Base-by-base conservation (phyloP, 306 rosid genomes). In the Prunus fruticosa region DNA sequence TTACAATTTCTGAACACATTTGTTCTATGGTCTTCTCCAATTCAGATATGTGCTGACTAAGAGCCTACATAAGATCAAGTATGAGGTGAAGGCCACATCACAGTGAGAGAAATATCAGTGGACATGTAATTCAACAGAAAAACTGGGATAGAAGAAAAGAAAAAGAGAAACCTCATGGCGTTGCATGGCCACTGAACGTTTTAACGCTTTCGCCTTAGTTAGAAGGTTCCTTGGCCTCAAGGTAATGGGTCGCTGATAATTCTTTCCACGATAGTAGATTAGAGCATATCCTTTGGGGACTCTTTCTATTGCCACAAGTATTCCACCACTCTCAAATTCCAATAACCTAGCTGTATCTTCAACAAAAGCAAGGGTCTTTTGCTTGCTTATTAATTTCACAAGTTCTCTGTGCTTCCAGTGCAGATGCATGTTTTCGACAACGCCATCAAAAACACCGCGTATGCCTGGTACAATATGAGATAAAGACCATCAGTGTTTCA, bases 381-480 rank as follows among this genome's bases (percentile, higher is more conserved):
- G 97, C 81, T 89, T 95, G 73, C 97, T 81, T 56, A 95, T 90
- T 76, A 95, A 72, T 76, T 95, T 95, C 81, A 95, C 99, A 25
- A 95, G 97, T 73, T 95, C 99, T 73, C 99, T 89, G 78, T 95
- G 90, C 79, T 79, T 92, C 99, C 99, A 95, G 75, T 95, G 97
- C 85, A 92, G 82, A 84, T 92, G 99, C 99, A 95, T 95, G 82
- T 92, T 95, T 89, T 95, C 92, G 25, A 95, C 82, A 46, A 95
- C 96, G 60, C 99, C 97, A 74, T 87, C 90, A 80, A 92, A 92
- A 69, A 89, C 92, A 69, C 97, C 97, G 49, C 91, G 96, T 78
- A 91, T 91, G 64, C 97, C 99, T 95, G 87, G 81, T 70, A 67
- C 70, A 88, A 77, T 54, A 74, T 61, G 74, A 69, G 64, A 64